A percentile compares a stretch with the other conserved stretches of the same genome.
Evolutionary conservation across 2,329 filamentous ascomycete species (phyloP).

Genomic region (Verticillium nonalfalfae): DNA sequence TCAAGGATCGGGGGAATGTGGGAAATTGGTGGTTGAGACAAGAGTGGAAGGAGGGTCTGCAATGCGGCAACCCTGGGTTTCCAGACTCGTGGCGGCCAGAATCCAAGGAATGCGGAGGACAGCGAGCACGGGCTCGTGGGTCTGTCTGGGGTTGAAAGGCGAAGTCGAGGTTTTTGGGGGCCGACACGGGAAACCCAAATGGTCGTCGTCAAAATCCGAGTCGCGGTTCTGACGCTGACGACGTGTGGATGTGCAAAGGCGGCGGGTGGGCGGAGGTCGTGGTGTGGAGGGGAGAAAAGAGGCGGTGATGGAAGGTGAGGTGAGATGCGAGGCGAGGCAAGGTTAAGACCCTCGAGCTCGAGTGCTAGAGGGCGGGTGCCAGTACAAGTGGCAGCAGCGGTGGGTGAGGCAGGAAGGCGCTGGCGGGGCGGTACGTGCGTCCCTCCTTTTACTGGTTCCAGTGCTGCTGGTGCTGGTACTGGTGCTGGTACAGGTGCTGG

Average conservation of each 20-base stretch:
- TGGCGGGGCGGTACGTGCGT: background rate
- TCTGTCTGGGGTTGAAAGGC: background rate
- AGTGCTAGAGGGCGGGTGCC: conserved; percentile 1
- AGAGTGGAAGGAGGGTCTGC: background rate
- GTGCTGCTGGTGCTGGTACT: background rate
- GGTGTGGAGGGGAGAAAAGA: background rate
- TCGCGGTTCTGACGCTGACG: background rate
- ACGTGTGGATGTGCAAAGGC: background rate
- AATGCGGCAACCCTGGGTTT: background rate
- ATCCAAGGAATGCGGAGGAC: background rate
- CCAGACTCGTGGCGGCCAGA: background rate
- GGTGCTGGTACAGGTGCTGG: background rate
- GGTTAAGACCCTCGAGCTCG: background rate
- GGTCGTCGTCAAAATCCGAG: background rate
- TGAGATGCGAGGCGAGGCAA: background rate
- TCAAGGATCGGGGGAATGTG: background rate
- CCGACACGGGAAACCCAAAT: background rate
- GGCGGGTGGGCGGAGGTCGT: background rate
- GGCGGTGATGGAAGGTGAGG: background rate
- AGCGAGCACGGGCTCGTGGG: background rate
- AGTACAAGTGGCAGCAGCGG: background rate
- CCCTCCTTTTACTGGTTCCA: background rate
- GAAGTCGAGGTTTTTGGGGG: background rate
- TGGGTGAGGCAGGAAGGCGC: background rate
- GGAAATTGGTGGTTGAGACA: background rate